Conservation (phyloP, 805 yeast genomes). For the Ogataea parapolymorpha region DNA sequence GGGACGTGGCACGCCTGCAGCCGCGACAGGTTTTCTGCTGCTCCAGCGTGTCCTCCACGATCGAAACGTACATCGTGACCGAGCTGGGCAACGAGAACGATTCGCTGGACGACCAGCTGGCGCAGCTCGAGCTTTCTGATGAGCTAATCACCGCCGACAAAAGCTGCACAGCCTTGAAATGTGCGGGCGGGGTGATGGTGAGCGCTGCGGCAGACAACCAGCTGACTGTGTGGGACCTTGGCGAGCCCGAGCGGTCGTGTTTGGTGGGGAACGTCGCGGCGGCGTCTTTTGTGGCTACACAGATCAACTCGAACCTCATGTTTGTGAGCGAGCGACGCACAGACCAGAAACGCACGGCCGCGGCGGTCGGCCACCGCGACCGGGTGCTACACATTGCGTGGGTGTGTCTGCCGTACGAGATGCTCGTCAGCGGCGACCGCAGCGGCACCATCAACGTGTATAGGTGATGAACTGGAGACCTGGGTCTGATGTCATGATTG, state of each 20-base stretch:
- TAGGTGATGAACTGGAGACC: conserved; percentile 20
- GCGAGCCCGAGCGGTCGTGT: conserved; percentile 31
- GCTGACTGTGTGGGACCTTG: conserved; percentile 40
- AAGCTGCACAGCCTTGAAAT: conserved; percentile 25
- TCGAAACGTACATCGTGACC: conserved; percentile 25
- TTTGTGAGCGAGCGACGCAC: conserved; percentile 38
- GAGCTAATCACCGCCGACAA: conserved; percentile 17
- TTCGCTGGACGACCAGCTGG: conserved; percentile 21
- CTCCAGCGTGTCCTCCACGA: conserved; percentile 22
- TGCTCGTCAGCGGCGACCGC: conserved; percentile 65
- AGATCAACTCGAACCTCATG: conserved; percentile 37
- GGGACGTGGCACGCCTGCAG: conserved; percentile 68
- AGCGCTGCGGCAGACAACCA: conserved; percentile 20
- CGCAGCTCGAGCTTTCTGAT: conserved; percentile 14
- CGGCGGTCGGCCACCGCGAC: conserved; percentile 41
- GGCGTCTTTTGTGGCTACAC: conserved; percentile 30
- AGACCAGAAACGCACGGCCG: conserved; percentile 5
- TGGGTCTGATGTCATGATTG: too few relatives aligned
- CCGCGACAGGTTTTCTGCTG: conserved; percentile 39
- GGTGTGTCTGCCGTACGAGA: conserved; percentile 48
- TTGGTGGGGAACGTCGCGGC: conserved; percentile 21
- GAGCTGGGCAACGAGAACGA: conserved; percentile 25
- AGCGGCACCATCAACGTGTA: conserved; percentile 64
- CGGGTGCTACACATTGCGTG: conserved; percentile 46
- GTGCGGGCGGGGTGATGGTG: conserved; percentile 12